These are phyloP conservation scores for Tribonema minus DNA, from an alignment of 108 stramenopile genomes.

Conservation along the genomic window DNA sequence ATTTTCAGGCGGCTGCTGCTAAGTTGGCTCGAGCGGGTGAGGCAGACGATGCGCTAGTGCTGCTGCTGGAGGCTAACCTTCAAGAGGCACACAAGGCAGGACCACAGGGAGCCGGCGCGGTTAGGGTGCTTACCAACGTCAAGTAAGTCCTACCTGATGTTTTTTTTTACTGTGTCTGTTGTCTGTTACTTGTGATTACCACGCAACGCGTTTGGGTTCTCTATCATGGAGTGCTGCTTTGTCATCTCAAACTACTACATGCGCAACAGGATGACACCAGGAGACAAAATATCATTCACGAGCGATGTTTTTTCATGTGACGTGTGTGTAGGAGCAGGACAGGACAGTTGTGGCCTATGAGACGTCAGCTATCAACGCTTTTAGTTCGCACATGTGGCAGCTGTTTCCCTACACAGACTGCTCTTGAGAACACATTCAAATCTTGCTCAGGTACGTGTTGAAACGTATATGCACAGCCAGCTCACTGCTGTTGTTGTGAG, in stretches of 20 bases:
- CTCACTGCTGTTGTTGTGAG: no score
- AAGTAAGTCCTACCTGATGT: neutral
- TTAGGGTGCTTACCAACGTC: slow-evolving; percentile 6
- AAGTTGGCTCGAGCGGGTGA: slow-evolving; percentile 1
- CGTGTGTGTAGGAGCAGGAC: no score
- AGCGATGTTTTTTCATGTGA: no score
- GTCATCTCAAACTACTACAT: neutral
- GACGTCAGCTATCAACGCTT: no score
- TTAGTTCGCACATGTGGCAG: no score
- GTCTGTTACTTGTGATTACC: neutral
- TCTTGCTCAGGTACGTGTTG: no score
- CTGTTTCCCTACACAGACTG: no score
- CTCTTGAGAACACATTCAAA: no score
- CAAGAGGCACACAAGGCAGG: slow-evolving; percentile 27
- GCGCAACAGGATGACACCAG: no score
- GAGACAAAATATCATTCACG: no score
- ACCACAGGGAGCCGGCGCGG: slow-evolving; percentile 1
- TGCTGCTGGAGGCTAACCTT: slow-evolving; percentile 41
- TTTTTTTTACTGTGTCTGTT: neutral
- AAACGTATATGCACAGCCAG: no score
- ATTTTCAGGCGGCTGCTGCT: neutral
- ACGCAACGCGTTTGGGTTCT: neutral
- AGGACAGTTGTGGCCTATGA: no score
- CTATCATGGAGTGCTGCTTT: neutral
- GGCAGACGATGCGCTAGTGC: slow-evolving; percentile 34